Evolutionary conservation across 225 moss, liverwort and hornwort genomes (phyloP).

Genomic region (Asterella californica): DNA sequence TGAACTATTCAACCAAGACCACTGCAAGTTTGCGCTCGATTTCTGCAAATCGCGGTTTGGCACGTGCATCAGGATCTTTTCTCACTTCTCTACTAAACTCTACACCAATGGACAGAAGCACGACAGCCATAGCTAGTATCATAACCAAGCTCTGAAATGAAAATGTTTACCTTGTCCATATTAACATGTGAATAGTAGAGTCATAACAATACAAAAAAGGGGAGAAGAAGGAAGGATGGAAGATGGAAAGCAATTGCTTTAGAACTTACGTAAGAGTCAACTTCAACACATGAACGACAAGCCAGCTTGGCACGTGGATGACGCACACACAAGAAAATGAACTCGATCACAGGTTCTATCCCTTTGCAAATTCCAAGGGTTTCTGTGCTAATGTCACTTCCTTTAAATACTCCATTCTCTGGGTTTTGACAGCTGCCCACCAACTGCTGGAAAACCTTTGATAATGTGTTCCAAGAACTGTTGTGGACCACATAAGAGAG

Average conservation of each 20-base stretch:
- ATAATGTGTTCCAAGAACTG: slow-evolving; percentile 71
- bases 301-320: slow-evolving; percentile 78
- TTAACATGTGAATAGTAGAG: background rate
- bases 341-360: slow-evolving; percentile 66
- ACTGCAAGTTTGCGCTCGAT: slow-evolving; percentile 38
- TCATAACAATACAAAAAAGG: background rate
- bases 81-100: background rate
- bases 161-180: background rate
- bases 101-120: background rate
- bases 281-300: slow-evolving; percentile 56
- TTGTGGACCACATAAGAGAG: slow-evolving; percentile 59
- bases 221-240: background rate
- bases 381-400: slow-evolving; percentile 12
- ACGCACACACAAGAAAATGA: slow-evolving; percentile 62
- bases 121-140: background rate
- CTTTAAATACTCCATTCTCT: slow-evolving; percentile 17
- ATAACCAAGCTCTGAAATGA: background rate
- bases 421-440: slow-evolving; percentile 41
- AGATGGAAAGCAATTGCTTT: background rate
- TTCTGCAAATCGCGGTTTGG: slow-evolving; percentile 46
- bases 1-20: slow-evolving; percentile 56
- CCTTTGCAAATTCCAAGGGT: slow-evolving; percentile 34
- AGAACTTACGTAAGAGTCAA: slow-evolving; percentile 53
- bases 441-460: slow-evolving; percentile 48
- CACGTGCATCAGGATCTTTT: background rate